Conservation (phyloP, 495 filamentous ascomycete species). For the Aspergillus panamensis region DNA sequence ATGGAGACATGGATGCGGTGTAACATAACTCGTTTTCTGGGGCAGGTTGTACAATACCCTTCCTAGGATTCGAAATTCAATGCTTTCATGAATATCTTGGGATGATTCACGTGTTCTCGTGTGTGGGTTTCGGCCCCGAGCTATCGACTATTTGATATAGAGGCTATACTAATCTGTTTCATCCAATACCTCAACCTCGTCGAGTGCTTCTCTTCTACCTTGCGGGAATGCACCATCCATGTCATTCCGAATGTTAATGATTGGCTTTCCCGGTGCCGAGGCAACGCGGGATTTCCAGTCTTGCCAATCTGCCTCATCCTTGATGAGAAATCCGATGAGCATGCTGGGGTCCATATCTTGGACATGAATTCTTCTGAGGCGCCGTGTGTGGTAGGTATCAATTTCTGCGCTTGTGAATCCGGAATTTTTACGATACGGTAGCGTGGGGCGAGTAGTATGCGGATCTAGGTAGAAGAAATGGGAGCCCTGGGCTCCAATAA, state of each 20-base stretch:
- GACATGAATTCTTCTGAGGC: constrained; percentile 76
- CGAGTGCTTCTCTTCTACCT: constrained; percentile 69
- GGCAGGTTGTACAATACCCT: constrained; percentile 36
- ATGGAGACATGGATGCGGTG: constrained; percentile 65
- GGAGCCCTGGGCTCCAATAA: constrained; percentile 87
- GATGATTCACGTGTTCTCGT: not conserved
- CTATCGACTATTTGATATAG: not conserved
- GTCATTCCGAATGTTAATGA: constrained; percentile 72
- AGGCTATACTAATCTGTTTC: constrained; percentile 48
- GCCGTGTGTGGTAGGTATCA: constrained; percentile 80
- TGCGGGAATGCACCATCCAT: constrained; percentile 54
- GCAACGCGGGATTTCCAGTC: constrained; percentile 70
- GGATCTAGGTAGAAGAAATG: constrained; percentile 95
- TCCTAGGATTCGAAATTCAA: constrained; percentile 47
- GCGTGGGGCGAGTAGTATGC: constrained; percentile 68
- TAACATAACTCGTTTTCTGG: constrained; percentile 67
- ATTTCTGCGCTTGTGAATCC: constrained; percentile 68
- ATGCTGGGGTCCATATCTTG: constrained; percentile 98
- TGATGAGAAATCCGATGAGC: constrained; percentile 94
- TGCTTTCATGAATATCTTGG: constrained; percentile 43
- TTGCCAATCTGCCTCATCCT: constrained; percentile 76
- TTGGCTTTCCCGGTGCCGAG: constrained; percentile 70
- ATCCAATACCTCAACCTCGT: constrained; percentile 85
- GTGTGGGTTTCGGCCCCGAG: not conserved
- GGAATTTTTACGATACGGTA: constrained; percentile 51